Evolutionary conservation across 257 asterid species (phyloP).

Genomic region (Solanum infundibuliforme): DNA sequence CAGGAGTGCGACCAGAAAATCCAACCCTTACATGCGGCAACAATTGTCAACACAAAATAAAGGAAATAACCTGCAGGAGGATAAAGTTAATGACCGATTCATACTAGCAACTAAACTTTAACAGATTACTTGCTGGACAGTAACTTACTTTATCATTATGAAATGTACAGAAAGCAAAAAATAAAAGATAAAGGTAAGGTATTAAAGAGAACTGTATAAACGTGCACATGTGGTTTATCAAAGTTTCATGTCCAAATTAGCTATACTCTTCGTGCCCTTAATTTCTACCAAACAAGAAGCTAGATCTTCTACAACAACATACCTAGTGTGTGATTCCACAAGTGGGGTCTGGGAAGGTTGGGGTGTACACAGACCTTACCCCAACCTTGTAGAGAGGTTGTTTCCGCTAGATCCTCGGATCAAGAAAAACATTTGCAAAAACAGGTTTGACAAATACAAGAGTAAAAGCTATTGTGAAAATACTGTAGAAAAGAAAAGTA

Average conservation of each 20-base stretch:
- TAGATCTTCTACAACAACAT: background rate
- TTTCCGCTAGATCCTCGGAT: background rate
- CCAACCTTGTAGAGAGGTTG: background rate
- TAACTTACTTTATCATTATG: background rate
- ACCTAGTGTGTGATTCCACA: background rate
- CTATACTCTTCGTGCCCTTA: background rate
- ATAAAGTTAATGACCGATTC: background rate
- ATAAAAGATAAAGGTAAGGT: background rate
- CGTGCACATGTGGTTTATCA: background rate
- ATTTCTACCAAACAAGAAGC: background rate
- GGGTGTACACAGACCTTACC: background rate
- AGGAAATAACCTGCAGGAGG: slow-evolving; percentile 66
- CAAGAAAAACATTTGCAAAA: background rate
- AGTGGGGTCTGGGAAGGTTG: background rate
- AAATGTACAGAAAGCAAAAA: background rate
- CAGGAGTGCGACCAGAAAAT: slow-evolving; percentile 74
- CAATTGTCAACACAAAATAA: slow-evolving; percentile 56
- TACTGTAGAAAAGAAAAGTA: background rate
- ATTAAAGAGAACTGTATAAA: background rate
- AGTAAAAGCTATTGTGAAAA: background rate
- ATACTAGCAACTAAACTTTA: background rate
- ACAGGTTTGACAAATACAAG: background rate
- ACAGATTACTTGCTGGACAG: background rate
- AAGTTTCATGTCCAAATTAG: background rate
- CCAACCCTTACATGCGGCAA: slow-evolving; percentile 95